Evolutionary conservation across 2,329 filamentous ascomycete genomes (phyloP).

Genomic region (Penicillium occitanis): DNA sequence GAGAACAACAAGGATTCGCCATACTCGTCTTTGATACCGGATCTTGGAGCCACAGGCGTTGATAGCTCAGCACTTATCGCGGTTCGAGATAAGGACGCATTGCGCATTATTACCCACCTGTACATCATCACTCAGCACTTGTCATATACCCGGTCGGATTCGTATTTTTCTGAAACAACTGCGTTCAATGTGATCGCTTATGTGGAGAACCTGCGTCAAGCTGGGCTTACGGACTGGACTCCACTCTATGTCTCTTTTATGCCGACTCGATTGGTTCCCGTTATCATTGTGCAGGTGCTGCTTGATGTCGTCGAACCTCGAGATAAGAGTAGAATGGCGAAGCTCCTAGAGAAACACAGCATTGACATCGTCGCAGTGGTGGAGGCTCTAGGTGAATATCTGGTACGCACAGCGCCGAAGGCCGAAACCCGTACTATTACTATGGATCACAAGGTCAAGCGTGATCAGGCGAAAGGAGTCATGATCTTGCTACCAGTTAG

Average conservation of each 20-base stretch:
- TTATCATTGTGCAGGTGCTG: constrained; percentile 72
- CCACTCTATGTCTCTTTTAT: constrained; percentile 87
- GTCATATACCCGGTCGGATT: constrained; percentile 49
- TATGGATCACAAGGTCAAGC: constrained; percentile 12
- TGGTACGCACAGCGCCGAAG: constrained; percentile 5
- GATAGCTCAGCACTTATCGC: constrained; percentile 49
- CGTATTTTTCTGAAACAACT: constrained; percentile 63
- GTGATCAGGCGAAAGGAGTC: constrained; percentile 16
- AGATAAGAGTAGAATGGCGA: constrained; percentile 67
- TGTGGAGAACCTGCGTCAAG: constrained; percentile 72
- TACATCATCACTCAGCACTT: constrained; percentile 65
- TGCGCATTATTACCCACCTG: constrained; percentile 69
- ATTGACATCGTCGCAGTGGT: constrained; percentile 74
- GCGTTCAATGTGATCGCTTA: constrained; percentile 70
- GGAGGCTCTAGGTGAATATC: constrained; percentile 60
- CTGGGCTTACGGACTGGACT: constrained; percentile 72
- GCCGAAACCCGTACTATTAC: constrained; percentile 7
- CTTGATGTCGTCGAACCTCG: constrained; percentile 67
- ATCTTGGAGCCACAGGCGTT: constrained; percentile 51
- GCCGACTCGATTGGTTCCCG: constrained; percentile 61
- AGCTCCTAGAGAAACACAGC: constrained; percentile 70
- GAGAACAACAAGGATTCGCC: constrained; percentile 34
- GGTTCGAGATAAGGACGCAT: constrained; percentile 55
- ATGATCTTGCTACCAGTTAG: constrained; percentile 57
- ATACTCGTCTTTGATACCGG: constrained; percentile 36